Conservation (phyloP, 2,329 filamentous ascomycete genomes). For the Ambrosiella beaveri region DNA sequence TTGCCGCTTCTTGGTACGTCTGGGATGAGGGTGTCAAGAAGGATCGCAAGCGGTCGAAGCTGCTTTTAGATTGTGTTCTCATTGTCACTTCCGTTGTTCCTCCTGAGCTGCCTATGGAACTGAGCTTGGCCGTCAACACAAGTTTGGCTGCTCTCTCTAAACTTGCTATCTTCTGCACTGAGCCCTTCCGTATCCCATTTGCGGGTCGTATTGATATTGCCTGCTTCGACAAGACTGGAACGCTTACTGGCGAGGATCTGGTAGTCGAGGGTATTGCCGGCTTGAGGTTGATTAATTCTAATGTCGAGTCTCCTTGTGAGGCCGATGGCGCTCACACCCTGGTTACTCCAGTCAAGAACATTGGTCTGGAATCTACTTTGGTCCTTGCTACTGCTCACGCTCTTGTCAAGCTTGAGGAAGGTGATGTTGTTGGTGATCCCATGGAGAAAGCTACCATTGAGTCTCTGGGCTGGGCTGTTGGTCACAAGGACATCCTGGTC, state of each 20-base stretch:
- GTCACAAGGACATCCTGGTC: slow-evolving; percentile 67
- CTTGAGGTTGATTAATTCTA: slow-evolving; percentile 47
- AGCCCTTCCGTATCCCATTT: slow-evolving; percentile 94
- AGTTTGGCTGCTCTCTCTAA: slow-evolving; percentile 87
- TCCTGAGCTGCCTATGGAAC: slow-evolving; percentile 96
- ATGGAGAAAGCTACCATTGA: slow-evolving; percentile 95
- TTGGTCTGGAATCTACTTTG: slow-evolving; percentile 68
- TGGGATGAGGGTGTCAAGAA: slow-evolving; percentile 91
- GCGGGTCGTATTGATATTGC: slow-evolving; percentile 90
- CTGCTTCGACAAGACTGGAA: slow-evolving; percentile 98
- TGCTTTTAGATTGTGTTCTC: slow-evolving; percentile 89
- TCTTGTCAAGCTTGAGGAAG: slow-evolving; percentile 88
- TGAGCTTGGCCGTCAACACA: slow-evolving; percentile 93
- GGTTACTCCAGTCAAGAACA: slow-evolving; percentile 52
- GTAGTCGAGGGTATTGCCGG: slow-evolving; percentile 95
- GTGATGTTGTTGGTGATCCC: slow-evolving; percentile 90
- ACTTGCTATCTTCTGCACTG: slow-evolving; percentile 95
- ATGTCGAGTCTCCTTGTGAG: slow-evolving; percentile 48
- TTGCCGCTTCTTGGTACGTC: slow-evolving; percentile 97
- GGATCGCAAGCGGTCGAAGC: slow-evolving; percentile 92
- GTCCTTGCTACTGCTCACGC: slow-evolving; percentile 92
- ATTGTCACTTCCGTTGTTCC: slow-evolving; percentile 96
- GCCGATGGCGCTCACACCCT: slow-evolving; percentile 68
- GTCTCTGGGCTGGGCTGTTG: slow-evolving; percentile 84
- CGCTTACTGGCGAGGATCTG: slow-evolving; percentile 85